Percentiles rank a stretch among this genome's conserved stretches.
Evolutionary conservation across 2,329 filamentous ascomycete species (phyloP).

Genomic region (Tolypocladium album): DNA sequence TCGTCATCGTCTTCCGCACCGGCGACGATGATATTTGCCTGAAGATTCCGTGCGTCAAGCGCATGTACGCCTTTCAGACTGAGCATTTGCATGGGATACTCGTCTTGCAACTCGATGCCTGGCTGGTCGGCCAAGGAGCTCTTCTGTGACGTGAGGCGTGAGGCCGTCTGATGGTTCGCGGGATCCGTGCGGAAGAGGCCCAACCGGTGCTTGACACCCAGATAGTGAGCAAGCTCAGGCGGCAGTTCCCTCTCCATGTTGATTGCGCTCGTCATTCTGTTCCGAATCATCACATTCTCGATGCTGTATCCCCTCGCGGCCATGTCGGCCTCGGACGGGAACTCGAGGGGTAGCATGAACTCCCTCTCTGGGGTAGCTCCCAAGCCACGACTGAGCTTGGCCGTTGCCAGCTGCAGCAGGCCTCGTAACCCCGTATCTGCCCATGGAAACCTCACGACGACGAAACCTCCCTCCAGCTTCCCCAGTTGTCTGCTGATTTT

Average conservation of each 20-base stretch:
- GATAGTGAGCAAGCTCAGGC: constrained; percentile 49
- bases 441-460: constrained; percentile 59
- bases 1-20: constrained; percentile 56
- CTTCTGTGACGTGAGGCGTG: constrained; percentile 46
- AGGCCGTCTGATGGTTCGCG: constrained; percentile 43
- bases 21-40: constrained; percentile 62
- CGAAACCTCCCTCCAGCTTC: constrained; percentile 43
- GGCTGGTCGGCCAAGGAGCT: constrained; percentile 53
- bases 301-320: constrained; percentile 45
- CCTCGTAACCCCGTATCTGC: constrained; percentile 37
- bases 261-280: constrained; percentile 41
- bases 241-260: constrained; percentile 50
- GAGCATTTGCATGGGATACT: constrained; percentile 61
- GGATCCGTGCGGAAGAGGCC: constrained; percentile 60
- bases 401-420: constrained; percentile 29
- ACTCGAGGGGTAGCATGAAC: constrained; percentile 54
- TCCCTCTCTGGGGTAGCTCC: constrained; percentile 47
- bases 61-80: constrained; percentile 54
- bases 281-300: constrained; percentile 56
- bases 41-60: constrained; percentile 54
- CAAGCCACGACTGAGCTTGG: constrained; percentile 39
- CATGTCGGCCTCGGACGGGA: constrained; percentile 47
- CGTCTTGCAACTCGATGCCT: constrained; percentile 58
- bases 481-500: constrained; percentile 41
- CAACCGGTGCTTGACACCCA: constrained; percentile 56